Base-by-base conservation (phyloP, 2,329 filamentous ascomycete genomes). In the Escovopsis sp. region DNA sequence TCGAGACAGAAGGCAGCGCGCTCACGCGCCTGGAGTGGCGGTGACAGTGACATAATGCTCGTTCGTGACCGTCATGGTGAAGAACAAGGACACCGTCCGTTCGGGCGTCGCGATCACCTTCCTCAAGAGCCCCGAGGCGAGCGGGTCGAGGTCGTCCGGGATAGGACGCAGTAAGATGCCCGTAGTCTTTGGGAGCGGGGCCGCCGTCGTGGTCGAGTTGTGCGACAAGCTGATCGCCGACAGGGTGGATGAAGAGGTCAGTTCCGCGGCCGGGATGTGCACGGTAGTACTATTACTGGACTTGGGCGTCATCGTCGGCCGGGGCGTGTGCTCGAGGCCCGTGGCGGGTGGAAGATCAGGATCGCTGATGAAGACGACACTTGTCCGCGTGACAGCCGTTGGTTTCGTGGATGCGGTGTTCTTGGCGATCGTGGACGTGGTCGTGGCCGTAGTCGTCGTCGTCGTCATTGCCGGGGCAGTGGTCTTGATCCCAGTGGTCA, bases 41-140 rank as follows among this genome's bases (percentile, higher is more conserved):
- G 59, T 53, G 14, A 59, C 45, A 5, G 58, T 63, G 8, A 57
- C 53, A 7, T 56, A 61, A 49, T 55, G 45, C 39, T 51, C 55
- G 2, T 58, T 50, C 15, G 59, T 62, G 24, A 58, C 53, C 5
- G 62, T 64, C 2, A 63, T 57, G 5, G 62, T 63, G 25, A 61
- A 50, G 44, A 51, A 58, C 10, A 62, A 48, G 1, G 59, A 61
- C 30, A 62, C 57, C 9, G 59, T 61, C 2, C 57, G 54, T n/a
- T 52, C 53, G 4, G 58, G 58, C 29, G 54, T 49, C 15, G 56
- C 51, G 13, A 46, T 35, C 6, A 43, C 40, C 1, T 56, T 51
- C 6, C 55, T 52, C 4, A 35, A 16, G 33, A 41, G 11, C 13
- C 30, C 41, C 13, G 42, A 39, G 3, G 36, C 42, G 25, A 44